Percentiles rank a stretch among this genome's conserved stretches.
phyloP scores from a whole-genome alignment of 768 basidiomycete species.

The Trametes gibbosa region DNA sequence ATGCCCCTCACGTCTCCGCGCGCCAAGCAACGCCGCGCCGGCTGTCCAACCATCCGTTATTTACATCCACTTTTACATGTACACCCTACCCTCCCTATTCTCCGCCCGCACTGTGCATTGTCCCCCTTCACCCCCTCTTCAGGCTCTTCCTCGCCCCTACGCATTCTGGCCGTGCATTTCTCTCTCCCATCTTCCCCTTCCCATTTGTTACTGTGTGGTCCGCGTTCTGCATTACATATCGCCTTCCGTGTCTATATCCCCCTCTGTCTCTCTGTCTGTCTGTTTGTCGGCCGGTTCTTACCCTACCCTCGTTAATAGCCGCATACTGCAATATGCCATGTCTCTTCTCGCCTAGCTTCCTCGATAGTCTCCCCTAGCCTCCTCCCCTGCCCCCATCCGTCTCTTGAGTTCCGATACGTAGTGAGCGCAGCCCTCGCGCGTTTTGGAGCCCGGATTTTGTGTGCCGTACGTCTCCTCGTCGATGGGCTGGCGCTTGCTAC shows the following conservation, averaged over 20 bases:
- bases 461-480: too few species aligned
- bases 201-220: too few species aligned
- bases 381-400: too few species aligned
- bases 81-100: constrained; percentile 18
- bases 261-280: not conserved
- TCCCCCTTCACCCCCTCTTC: not conserved
- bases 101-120: not conserved
- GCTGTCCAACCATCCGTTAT: not conserved
- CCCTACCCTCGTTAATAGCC: constrained; percentile 11
- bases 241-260: not conserved
- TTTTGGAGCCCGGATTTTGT: too few species aligned
- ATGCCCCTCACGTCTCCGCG: constrained; percentile 14
- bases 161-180: too few species aligned
- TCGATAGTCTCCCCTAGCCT: too few species aligned
- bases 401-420: too few species aligned
- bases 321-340: not conserved
- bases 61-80: constrained; percentile 1
- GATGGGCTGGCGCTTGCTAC: too few species aligned
- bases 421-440: too few species aligned
- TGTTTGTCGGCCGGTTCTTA: not conserved
- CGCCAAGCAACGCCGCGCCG: not conserved
- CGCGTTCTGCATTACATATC: too few species aligned
- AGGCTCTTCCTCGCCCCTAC: too few species aligned
- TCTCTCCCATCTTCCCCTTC: too few species aligned
- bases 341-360: not conserved